Percentiles rank a stretch among this genome's conserved stretches.
Evolutionary conservation across 495 filamentous ascomycete genomes (phyloP).

Genomic region (Aspergillus cristatus): DNA sequence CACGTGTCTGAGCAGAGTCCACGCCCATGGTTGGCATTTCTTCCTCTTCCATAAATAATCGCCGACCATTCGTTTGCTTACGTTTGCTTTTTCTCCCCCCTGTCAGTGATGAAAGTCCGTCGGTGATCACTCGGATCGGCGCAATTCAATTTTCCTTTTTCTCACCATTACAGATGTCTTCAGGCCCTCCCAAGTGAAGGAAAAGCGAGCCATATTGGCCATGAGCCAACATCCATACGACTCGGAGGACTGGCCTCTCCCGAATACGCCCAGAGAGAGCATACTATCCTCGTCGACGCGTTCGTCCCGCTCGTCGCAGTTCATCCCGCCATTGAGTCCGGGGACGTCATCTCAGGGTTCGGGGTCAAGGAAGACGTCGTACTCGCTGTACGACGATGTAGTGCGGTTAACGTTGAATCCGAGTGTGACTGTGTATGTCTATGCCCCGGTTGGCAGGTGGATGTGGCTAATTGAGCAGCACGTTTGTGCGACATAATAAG

Average conservation of each 20-base stretch:
- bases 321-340: constrained; percentile 16
- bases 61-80: too few species aligned
- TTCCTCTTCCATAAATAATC: too few species aligned
- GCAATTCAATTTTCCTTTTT: too few species aligned
- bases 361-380: constrained; percentile 24
- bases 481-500: constrained; percentile 30
- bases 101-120: too few species aligned
- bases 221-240: constrained; percentile 23
- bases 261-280: constrained; percentile 24
- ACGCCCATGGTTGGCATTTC: too few species aligned
- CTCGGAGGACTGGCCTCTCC: constrained; percentile 29
- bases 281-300: constrained; percentile 31
- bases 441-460: background rate
- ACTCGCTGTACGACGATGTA: constrained; percentile 28
- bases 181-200: too few species aligned
- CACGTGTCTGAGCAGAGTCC: too few species aligned
- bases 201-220: background rate
- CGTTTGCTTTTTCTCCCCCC: too few species aligned
- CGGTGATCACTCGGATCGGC: too few species aligned
- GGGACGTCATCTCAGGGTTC: constrained; percentile 24
- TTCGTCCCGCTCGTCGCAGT: constrained; percentile 28
- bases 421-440: constrained; percentile 31
- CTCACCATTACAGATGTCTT: constrained; percentile 2
- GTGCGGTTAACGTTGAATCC: constrained; percentile 27
- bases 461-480: constrained; percentile 14